Evolutionary conservation across 345 rosid genomes (phyloP).

Genomic region (Isatis tinctoria): DNA sequence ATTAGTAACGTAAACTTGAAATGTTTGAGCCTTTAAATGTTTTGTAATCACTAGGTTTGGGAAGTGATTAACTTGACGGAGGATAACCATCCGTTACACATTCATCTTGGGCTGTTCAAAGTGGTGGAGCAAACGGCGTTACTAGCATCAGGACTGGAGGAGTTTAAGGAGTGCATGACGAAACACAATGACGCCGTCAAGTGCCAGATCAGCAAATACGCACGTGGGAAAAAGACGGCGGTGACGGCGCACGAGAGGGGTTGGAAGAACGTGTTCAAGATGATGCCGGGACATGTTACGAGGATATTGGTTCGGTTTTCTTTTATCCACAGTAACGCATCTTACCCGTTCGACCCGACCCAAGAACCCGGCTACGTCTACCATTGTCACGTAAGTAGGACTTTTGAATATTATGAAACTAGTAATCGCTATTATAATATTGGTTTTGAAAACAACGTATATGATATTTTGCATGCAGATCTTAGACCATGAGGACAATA

Average conservation of each 20-base stretch:
- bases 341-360: slow-evolving; percentile 74
- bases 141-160: slow-evolving; percentile 28
- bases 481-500: slow-evolving; percentile 92
- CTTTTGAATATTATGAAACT: neutral
- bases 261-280: slow-evolving; percentile 97
- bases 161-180: slow-evolving; percentile 68
- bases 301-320: slow-evolving; percentile 56
- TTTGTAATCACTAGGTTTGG: slow-evolving; percentile 52
- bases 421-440: neutral
- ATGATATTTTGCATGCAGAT: slow-evolving; percentile 42
- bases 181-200: slow-evolving; percentile 54
- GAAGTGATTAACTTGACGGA: slow-evolving; percentile 85
- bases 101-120: slow-evolving; percentile 69
- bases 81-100: slow-evolving; percentile 87
- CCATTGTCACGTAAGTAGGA: slow-evolving; percentile 84
- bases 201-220: slow-evolving; percentile 50
- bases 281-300: slow-evolving; percentile 65
- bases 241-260: slow-evolving; percentile 71
- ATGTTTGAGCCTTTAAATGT: neutral
- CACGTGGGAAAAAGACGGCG: slow-evolving; percentile 47
- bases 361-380: slow-evolving; percentile 82
- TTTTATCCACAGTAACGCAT: slow-evolving; percentile 58
- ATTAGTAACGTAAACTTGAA: neutral
- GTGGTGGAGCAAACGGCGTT: slow-evolving; percentile 68
- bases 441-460: neutral